A percentile compares a stretch with the other conserved stretches of the same genome.
Evolutionary conservation across 2,329 filamentous ascomycete genomes (phyloP).

Genomic region (Fusarium secorum): DNA sequence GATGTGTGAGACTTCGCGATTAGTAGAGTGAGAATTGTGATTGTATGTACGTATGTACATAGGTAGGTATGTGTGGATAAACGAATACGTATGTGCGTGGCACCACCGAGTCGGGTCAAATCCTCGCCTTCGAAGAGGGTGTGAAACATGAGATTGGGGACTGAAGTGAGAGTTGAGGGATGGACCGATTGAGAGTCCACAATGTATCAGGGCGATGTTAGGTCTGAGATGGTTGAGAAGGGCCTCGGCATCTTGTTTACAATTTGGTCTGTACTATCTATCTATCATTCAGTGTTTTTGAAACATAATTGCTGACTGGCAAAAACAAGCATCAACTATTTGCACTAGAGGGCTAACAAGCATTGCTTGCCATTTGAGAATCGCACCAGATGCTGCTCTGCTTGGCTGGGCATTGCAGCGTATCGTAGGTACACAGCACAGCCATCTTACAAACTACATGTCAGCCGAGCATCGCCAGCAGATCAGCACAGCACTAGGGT

Average conservation of each 20-base stretch:
- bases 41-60: conserved; percentile 8
- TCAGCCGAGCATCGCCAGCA: conserved; percentile 35
- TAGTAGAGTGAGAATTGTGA: conserved; percentile 16
- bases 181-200: conserved; percentile 15
- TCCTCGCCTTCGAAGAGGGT: conserved; percentile 20
- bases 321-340: conserved; percentile 9
- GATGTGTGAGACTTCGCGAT: conserved; percentile 19
- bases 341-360: neutral
- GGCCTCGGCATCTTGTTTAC: neutral
- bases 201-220: neutral
- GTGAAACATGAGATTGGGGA: conserved; percentile 24
- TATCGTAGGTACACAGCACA: conserved; percentile 28
- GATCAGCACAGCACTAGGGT: conserved; percentile 27
- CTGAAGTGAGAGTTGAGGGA: conserved; percentile 1
- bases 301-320: neutral
- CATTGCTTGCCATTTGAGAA: neutral
- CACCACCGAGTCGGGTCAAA: conserved; percentile 31
- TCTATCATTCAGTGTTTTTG: neutral
- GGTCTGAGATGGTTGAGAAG: neutral
- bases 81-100: conserved; percentile 26
- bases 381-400: neutral
- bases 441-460: conserved; percentile 29
- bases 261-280: too few relatives aligned
- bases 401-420: neutral
- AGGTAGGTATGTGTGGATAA: conserved; percentile 15